phyloP scores from a whole-genome alignment of 805 yeast species.

The Huiozyma sinensis region DNA sequence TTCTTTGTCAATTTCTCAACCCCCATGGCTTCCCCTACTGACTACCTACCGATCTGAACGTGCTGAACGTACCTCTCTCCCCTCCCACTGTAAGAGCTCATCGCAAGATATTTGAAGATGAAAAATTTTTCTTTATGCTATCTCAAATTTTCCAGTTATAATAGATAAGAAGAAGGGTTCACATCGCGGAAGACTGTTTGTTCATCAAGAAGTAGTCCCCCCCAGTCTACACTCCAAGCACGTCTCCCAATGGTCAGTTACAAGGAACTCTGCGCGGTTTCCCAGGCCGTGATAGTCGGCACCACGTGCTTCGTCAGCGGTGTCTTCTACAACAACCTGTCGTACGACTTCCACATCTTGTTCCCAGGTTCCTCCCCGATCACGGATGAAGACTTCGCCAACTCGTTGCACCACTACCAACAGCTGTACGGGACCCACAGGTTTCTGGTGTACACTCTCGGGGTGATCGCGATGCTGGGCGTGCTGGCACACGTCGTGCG shows the following conservation, averaged over 20 bases:
- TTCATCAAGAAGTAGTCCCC: neutral
- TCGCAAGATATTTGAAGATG: neutral
- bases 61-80: neutral
- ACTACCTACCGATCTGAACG: neutral
- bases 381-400: slow-evolving; percentile 43
- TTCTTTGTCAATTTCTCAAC: slow-evolving; percentile 28
- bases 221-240: neutral
- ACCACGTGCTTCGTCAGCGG: slow-evolving; percentile 75
- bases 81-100: neutral
- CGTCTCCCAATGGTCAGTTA: slow-evolving; percentile 10
- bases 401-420: slow-evolving; percentile 63
- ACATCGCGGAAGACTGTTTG: too few species aligned
- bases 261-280: slow-evolving; percentile 23
- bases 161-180: too few species aligned
- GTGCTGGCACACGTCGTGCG: slow-evolving; percentile 63
- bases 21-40: slow-evolving; percentile 1
- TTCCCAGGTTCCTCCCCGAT: slow-evolving; percentile 42
- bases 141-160: too few species aligned
- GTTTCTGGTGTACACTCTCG: slow-evolving; percentile 33
- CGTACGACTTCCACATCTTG: slow-evolving; percentile 69
- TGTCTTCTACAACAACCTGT: slow-evolving; percentile 61
- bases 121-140: neutral
- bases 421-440: slow-evolving; percentile 58
- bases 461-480: slow-evolving; percentile 59
- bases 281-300: slow-evolving; percentile 21